Conservation (phyloP, 768 basidiomycete genomes). For the Ramaria rubella region DNA sequence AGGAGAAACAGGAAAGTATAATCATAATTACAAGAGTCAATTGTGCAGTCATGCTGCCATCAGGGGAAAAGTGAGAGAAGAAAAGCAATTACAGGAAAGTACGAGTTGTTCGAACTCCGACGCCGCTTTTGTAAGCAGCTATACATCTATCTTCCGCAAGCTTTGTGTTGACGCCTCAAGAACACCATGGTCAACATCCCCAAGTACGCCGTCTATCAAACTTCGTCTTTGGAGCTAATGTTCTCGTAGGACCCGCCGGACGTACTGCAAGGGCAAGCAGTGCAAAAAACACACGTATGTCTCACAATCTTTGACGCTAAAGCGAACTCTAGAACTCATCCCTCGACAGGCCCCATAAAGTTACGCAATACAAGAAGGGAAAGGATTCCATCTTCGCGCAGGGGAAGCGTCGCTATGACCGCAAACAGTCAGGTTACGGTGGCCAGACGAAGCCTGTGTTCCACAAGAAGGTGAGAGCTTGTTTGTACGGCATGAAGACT, state of each 20-base stretch:
- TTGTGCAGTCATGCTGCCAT: no score
- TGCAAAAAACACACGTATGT: constrained; percentile 97
- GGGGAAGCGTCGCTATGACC: constrained; percentile 99
- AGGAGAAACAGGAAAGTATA: no score
- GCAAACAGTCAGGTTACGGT: constrained; percentile 98
- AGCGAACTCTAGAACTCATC: constrained; percentile 10
- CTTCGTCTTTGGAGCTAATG: not conserved
- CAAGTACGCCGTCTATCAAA: constrained; percentile 46
- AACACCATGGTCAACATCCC: constrained; percentile 84
- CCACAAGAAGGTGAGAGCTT: constrained; percentile 90
- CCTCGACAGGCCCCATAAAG: constrained; percentile 82
- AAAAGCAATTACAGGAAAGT: no score
- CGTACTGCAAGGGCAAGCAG: constrained; percentile 95
- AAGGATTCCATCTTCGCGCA: constrained; percentile 97
- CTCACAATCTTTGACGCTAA: not conserved
- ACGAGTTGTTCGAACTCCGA: not conserved
- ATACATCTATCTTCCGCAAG: constrained; percentile 2
- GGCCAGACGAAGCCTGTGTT: constrained; percentile 99
- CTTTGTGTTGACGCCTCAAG: not conserved
- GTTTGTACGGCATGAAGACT: not conserved
- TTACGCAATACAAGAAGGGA: constrained; percentile 99
- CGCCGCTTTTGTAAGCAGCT: constrained; percentile 7
- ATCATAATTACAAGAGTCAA: no score
- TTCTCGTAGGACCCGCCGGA: constrained; percentile 78
- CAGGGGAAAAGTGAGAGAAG: no score